Percentiles rank a stretch among this genome's conserved stretches.
Evolutionary conservation across 805 yeast genomes (phyloP).

Genomic region (Deakozyma indianensis): DNA sequence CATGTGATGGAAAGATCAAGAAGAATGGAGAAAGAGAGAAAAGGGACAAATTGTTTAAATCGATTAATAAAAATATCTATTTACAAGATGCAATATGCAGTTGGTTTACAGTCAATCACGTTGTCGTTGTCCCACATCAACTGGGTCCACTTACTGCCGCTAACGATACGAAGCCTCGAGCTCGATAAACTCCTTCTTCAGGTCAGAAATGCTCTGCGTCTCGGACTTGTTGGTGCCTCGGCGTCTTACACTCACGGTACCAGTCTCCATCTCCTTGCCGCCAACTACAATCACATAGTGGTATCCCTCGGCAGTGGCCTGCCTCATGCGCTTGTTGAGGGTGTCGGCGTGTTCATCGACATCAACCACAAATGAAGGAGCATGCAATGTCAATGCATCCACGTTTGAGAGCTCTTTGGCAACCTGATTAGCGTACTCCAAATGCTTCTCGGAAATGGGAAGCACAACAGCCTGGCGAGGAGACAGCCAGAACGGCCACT

Average conservation of each 20-base stretch:
- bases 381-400: constrained; percentile 39
- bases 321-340: constrained; percentile 66
- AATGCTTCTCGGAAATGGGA: constrained; percentile 52
- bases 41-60: too few species aligned
- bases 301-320: constrained; percentile 60
- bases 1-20: too few species aligned
- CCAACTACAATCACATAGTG: constrained; percentile 77
- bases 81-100: too few species aligned
- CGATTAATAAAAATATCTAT: too few species aligned
- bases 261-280: constrained; percentile 56
- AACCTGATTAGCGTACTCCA: constrained; percentile 37
- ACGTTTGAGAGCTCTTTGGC: constrained; percentile 27
- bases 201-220: constrained; percentile 34
- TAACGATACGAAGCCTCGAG: too few species aligned
- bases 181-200: constrained; percentile 35
- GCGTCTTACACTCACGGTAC: constrained; percentile 49
- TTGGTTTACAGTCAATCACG: too few species aligned
- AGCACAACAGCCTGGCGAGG: constrained; percentile 81
- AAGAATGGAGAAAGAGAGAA: too few species aligned
- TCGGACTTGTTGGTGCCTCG: constrained; percentile 32
- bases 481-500: constrained; percentile 96
- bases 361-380: constrained; percentile 57
- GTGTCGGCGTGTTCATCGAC: constrained; percentile 64
- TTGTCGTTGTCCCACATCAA: too few species aligned
- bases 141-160: too few species aligned